Percentiles rank a stretch among this genome's conserved stretches.
These are phyloP conservation scores for Suillus variegatus DNA, from an alignment of 768 basidiomycete species.

Conservation along the genomic window DNA sequence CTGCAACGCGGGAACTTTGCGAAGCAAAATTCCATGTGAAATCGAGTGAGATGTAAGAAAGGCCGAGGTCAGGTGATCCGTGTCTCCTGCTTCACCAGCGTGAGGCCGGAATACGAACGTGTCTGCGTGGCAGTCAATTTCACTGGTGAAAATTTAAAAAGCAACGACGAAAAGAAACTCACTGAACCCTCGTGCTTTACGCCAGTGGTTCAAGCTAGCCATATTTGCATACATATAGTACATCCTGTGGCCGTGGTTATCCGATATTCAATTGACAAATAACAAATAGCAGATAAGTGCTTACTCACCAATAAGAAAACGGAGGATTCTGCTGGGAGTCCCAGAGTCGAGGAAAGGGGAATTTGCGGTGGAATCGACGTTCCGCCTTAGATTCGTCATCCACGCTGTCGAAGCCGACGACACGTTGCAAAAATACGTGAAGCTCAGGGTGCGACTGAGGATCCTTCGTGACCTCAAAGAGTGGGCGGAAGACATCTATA, in stretches of 20 bases:
- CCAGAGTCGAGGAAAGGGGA: constrained; percentile 91
- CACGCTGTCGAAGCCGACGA: constrained; percentile 97
- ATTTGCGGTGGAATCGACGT: constrained; percentile 88
- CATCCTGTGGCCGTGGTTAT: constrained; percentile 51
- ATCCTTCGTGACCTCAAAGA: constrained; percentile 96
- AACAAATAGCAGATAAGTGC: not conserved
- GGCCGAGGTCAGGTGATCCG: constrained; percentile 94
- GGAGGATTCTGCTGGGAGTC: constrained; percentile 88
- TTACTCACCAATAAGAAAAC: constrained; percentile 87
- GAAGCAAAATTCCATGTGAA: constrained; percentile 96
- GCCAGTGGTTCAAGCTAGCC: constrained; percentile 93
- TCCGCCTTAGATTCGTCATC: constrained; percentile 98
- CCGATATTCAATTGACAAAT: constrained; percentile 7
- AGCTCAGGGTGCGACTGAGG: constrained; percentile 90
- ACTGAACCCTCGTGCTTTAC: constrained; percentile 89
- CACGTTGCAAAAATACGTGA: constrained; percentile 92
- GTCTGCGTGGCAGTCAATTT: constrained; percentile 45
- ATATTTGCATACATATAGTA: constrained; percentile 99
- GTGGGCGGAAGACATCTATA: constrained; percentile 85
- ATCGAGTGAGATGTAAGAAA: constrained; percentile 98
- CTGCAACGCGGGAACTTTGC: constrained; percentile 96
- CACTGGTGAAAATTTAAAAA: not conserved
- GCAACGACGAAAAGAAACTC: constrained; percentile 31
- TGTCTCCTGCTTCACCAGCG: constrained; percentile 96
- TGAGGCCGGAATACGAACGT: constrained; percentile 98